Percentiles rank a stretch among this genome's conserved stretches.
Evolutionary conservation across 805 yeast species (phyloP).

Genomic region (Yarrowia deformans): DNA sequence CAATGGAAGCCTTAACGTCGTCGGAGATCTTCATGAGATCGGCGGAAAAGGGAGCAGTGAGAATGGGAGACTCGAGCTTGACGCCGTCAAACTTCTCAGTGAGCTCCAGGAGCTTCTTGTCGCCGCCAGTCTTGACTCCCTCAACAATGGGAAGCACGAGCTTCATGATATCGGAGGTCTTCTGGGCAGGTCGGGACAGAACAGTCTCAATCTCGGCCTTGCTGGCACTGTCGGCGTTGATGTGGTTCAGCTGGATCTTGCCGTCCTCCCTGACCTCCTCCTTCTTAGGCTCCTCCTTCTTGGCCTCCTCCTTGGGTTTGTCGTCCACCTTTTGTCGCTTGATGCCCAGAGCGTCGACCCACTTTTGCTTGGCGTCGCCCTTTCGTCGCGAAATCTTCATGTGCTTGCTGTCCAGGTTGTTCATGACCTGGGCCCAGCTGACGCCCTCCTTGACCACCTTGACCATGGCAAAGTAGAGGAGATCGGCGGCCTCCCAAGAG

Average conservation of each 20-base stretch:
- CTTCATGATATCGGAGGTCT: conserved; percentile 89
- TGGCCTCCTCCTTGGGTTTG: conserved; percentile 40
- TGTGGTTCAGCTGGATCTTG: conserved; percentile 59
- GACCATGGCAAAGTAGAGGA: conserved; percentile 70
- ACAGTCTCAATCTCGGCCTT: conserved; percentile 63
- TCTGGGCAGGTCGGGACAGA: conserved; percentile 92
- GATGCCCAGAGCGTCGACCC: conserved; percentile 52
- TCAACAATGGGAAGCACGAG: conserved; percentile 89
- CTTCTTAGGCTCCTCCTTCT: conserved; percentile 41
- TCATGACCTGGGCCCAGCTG: conserved; percentile 78
- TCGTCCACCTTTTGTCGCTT: conserved; percentile 41
- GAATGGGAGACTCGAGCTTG: conserved; percentile 69
- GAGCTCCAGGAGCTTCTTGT: conserved; percentile 83
- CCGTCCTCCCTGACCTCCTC: conserved; percentile 2
- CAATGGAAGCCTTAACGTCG: conserved; percentile 83
- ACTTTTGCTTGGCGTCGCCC: conserved; percentile 94
- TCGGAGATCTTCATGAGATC: conserved; percentile 75
- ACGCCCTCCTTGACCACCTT: conserved; percentile 81
- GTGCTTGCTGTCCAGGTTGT: conserved; percentile 81
- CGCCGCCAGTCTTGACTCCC: conserved; percentile 78
- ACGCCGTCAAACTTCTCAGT: conserved; percentile 94
- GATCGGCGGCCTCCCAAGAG: conserved; percentile 98
- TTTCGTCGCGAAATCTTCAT: conserved; percentile 88
- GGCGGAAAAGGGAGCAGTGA: conserved; percentile 86
- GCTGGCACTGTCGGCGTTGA: conserved; percentile 55